Percentiles rank a stretch among this genome's conserved stretches.
phyloP scores from a whole-genome alignment of 1,284 basidiomycete genomes.

The Tremellales sp. region DNA sequence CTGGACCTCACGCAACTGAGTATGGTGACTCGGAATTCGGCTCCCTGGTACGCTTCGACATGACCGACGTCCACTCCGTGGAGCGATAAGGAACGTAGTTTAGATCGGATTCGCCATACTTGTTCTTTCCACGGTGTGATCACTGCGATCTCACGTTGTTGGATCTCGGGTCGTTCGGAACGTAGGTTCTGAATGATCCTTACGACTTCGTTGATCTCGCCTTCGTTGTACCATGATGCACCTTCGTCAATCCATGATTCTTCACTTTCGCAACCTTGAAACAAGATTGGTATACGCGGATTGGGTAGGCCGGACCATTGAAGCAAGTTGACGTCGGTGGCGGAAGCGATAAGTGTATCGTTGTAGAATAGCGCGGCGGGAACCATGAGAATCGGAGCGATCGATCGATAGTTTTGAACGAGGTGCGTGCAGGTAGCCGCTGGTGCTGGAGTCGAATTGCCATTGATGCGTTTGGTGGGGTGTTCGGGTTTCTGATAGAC shows the following conservation, averaged over 20 bases:
- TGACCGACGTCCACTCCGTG: constrained; percentile 45
- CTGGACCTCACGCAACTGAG: constrained; percentile 41
- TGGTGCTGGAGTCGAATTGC: neutral
- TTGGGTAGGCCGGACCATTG: constrained; percentile 37
- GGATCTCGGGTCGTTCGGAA: constrained; percentile 10
- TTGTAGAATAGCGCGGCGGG: constrained; percentile 48
- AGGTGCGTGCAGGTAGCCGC: constrained; percentile 14
- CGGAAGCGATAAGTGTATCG: constrained; percentile 40
- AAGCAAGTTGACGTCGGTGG: constrained; percentile 24
- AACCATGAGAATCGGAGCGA: constrained; percentile 46
- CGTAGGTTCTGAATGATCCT: constrained; percentile 22
- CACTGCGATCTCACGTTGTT: constrained; percentile 41
- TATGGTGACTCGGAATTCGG: constrained; percentile 42
- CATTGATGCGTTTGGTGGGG: constrained; percentile 10
- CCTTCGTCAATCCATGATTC: constrained; percentile 48
- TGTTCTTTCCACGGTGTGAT: constrained; percentile 49
- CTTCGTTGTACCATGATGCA: constrained; percentile 22
- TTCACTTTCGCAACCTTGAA: constrained; percentile 31
- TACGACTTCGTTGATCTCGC: constrained; percentile 33
- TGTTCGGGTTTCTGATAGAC: constrained; percentile 38
- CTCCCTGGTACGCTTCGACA: constrained; percentile 38
- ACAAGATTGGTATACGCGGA: constrained; percentile 37
- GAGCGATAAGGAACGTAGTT: constrained; percentile 30
- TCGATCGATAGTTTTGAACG: constrained; percentile 45
- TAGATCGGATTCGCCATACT: constrained; percentile 47